Percentiles rank a stretch among this genome's conserved stretches.
Evolutionary conservation across 164 flowering plant genomes (phyloP).

Genomic region (Brasenia schreberi): DNA sequence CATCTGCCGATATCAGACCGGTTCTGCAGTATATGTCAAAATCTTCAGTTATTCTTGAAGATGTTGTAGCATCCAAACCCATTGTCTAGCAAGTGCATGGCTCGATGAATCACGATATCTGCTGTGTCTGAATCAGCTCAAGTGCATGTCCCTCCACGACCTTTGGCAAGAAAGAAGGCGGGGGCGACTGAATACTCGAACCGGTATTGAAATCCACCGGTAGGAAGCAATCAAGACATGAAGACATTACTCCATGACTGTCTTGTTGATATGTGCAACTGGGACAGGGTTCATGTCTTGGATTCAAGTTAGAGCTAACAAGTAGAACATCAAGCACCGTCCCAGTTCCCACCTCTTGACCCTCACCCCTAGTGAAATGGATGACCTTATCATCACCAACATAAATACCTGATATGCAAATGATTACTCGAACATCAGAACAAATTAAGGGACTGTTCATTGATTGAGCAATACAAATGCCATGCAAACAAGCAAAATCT

Average conservation of each 20-base stretch:
- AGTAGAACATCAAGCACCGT: constrained; percentile 59
- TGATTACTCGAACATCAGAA: background rate
- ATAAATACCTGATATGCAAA: constrained; percentile 39
- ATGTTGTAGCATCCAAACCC: constrained; percentile 33
- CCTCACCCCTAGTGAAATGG: constrained; percentile 76
- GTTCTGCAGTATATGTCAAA: constrained; percentile 38
- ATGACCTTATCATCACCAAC: constrained; percentile 70
- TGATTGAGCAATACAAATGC: no score
- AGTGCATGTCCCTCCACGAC: constrained; percentile 37
- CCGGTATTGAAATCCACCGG: constrained; percentile 23
- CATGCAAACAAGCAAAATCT: no score
- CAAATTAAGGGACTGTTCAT: no score
- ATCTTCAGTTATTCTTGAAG: constrained; percentile 37
- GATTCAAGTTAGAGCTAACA: constrained; percentile 24
- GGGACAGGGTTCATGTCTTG: constrained; percentile 13
- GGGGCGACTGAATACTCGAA: constrained; percentile 26
- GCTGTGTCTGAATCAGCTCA: constrained; percentile 26
- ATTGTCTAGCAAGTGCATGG: constrained; percentile 20
- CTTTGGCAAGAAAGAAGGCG: constrained; percentile 21
- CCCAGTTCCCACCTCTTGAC: constrained; percentile 83
- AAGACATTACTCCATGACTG: constrained; percentile 28
- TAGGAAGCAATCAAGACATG: constrained; percentile 36
- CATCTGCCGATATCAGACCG: constrained; percentile 16
- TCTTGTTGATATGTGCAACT: constrained; percentile 29
- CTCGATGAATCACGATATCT: constrained; percentile 22